These are phyloP conservation scores for Miscanthus lutarioriparius DNA, from an alignment of 176 grass and related monocot genomes.

Conservation along the genomic window DNA sequence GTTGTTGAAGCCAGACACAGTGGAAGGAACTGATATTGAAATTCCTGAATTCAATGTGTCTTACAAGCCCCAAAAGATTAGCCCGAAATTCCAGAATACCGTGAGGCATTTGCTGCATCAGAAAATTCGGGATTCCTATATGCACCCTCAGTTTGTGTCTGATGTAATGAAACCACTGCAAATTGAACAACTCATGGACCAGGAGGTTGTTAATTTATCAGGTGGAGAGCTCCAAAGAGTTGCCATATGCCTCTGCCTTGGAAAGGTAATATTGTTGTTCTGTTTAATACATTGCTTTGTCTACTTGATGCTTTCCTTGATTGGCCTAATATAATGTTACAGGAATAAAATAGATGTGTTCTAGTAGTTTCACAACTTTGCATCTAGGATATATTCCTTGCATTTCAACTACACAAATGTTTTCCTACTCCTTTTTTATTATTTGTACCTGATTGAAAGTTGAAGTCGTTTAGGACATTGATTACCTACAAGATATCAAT, in stretches of 20 bases:
- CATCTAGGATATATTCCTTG: not conserved
- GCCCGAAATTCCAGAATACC: constrained; percentile 69
- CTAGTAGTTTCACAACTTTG: not conserved
- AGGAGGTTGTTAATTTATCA: constrained; percentile 90
- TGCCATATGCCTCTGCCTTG: constrained; percentile 88
- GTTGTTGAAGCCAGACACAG: constrained; percentile 67
- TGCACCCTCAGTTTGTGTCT: constrained; percentile 81
- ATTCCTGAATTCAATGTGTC: constrained; percentile 99
- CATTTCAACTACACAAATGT: not conserved
- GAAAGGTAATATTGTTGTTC: constrained; percentile 61
- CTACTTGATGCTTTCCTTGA: not conserved
- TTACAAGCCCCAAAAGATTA: constrained; percentile 93
- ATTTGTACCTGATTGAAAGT: not conserved
- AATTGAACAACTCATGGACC: constrained; percentile 95
- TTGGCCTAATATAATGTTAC: not conserved
- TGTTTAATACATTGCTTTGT: constrained; percentile 8
- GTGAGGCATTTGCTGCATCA: constrained; percentile 86
- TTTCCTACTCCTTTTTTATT: constrained; percentile 2
- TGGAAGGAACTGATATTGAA: constrained; percentile 74
- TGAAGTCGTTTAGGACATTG: not conserved
- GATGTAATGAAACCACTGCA: constrained; percentile 99
- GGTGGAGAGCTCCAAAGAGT: constrained; percentile 98
- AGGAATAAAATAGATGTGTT: not conserved
- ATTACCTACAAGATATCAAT: not conserved
- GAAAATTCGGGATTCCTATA: constrained; percentile 88